Conservation (phyloP, 768 basidiomycete species). For the Macrolepiota fuliginosa region DNA sequence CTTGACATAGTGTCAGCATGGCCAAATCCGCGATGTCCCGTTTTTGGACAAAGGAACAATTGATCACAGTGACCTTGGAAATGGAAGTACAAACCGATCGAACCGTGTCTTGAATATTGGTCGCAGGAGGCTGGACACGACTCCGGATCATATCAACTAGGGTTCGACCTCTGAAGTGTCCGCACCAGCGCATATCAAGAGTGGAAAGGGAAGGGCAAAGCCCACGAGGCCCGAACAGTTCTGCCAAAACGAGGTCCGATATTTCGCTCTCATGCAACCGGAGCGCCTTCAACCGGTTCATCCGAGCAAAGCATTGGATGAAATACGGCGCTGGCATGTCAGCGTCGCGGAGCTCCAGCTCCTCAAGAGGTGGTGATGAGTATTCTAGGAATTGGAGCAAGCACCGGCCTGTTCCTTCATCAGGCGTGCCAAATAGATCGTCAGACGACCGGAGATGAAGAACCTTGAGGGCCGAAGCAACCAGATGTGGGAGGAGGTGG, state of each 20-base stretch:
- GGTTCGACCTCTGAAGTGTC: slow-evolving; percentile 47
- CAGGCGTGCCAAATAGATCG: slow-evolving; percentile 28
- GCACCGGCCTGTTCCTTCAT: slow-evolving; percentile 26
- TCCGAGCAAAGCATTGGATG: slow-evolving; percentile 16
- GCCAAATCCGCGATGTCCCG: slow-evolving; percentile 52
- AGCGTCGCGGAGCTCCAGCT: slow-evolving; percentile 24
- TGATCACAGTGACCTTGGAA: slow-evolving; percentile 47
- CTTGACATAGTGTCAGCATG: slow-evolving; percentile 41
- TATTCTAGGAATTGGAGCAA: slow-evolving; percentile 19
- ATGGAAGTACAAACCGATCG: slow-evolving; percentile 27
- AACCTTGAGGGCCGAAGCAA: slow-evolving; percentile 23
- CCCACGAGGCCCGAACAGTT: slow-evolving; percentile 35
- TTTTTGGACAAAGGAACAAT: slow-evolving; percentile 56
- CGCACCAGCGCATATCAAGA: slow-evolving; percentile 61
- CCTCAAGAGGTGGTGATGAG: slow-evolving; percentile 28
- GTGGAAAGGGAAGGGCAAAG: slow-evolving; percentile 45
- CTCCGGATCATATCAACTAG: slow-evolving; percentile 48
- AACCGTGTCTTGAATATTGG: background rate
- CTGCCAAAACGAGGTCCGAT: slow-evolving; percentile 38
- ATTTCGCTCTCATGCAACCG: slow-evolving; percentile 60
- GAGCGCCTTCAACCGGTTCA: slow-evolving; percentile 36
- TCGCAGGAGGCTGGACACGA: slow-evolving; percentile 21
- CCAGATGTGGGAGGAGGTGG: slow-evolving; percentile 20
- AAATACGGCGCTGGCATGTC: slow-evolving; percentile 24
- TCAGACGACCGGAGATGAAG: slow-evolving; percentile 41